Evolutionary conservation across 1,284 basidiomycete genomes (phyloP).

Genomic region (Ganoderma leucocontextum): DNA sequence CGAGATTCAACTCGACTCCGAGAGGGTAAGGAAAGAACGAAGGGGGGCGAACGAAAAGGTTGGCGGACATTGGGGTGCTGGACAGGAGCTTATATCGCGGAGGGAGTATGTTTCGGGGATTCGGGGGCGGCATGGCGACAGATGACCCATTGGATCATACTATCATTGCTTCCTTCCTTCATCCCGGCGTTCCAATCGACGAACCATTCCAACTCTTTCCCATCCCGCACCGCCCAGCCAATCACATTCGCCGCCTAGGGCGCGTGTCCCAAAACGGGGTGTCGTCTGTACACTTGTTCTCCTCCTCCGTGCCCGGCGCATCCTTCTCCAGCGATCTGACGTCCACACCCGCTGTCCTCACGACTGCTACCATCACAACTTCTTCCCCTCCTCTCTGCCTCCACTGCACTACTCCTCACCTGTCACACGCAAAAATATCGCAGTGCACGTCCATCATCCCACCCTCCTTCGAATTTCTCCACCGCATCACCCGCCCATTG

Average conservation of each 20-base stretch:
- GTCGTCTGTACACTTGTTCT: not conserved
- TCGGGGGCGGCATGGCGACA: slow-evolving; percentile 41
- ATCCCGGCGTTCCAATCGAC: slow-evolving; percentile 18
- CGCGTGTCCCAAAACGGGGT: not conserved
- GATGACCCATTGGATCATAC: slow-evolving; percentile 39
- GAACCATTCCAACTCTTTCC: not conserved
- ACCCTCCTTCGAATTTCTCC: slow-evolving; percentile 25
- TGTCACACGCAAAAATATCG: slow-evolving; percentile 22
- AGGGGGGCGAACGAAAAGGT: slow-evolving; percentile 45
- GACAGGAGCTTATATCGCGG: slow-evolving; percentile 28
- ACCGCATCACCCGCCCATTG: slow-evolving; percentile 25
- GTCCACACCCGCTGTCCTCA: slow-evolving; percentile 26
- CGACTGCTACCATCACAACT: slow-evolving; percentile 41
- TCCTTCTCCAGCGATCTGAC: slow-evolving; percentile 22
- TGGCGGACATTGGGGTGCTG: slow-evolving; percentile 35
- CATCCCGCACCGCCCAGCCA: slow-evolving; percentile 20
- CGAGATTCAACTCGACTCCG: slow-evolving; percentile 71
- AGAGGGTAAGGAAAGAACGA: slow-evolving; percentile 49
- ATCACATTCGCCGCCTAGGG: slow-evolving; percentile 17
- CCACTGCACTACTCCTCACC: not conserved
- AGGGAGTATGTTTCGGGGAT: slow-evolving; percentile 25
- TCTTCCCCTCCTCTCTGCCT: slow-evolving; percentile 3
- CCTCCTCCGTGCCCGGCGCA: slow-evolving; percentile 5
- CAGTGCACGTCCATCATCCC: slow-evolving; percentile 17
- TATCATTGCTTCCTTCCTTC: slow-evolving; percentile 23